Percentiles rank a stretch among this genome's conserved stretches.
Evolutionary conservation across 495 filamentous ascomycete species (phyloP).

Genomic region (Penicillium nucicola): DNA sequence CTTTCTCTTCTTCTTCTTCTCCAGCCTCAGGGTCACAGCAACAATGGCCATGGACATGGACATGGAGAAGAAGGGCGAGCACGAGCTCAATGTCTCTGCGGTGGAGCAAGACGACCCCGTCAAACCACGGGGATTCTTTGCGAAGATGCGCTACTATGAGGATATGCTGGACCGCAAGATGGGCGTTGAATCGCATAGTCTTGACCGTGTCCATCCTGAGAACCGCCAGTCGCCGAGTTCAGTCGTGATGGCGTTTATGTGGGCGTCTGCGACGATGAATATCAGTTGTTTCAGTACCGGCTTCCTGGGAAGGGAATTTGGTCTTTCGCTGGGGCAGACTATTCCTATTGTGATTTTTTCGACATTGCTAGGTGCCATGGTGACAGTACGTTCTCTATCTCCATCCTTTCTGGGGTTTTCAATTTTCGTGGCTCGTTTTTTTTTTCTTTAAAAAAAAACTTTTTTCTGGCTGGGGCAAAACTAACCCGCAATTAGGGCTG

Average conservation of each 20-base stretch:
- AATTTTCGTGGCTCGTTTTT: too few relatives aligned
- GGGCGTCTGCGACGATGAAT: constrained; percentile 54
- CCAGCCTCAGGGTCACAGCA: background rate
- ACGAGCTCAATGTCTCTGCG: constrained; percentile 41
- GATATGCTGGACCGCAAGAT: constrained; percentile 48
- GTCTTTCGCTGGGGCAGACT: constrained; percentile 30
- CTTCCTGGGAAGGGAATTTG: constrained; percentile 35
- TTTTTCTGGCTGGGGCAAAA: background rate
- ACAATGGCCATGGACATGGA: constrained; percentile 18
- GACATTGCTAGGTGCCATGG: constrained; percentile 33
- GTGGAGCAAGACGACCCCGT: constrained; percentile 14
- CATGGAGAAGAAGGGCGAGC: constrained; percentile 46
- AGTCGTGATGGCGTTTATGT: constrained; percentile 48
- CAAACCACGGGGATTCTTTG: constrained; percentile 26
- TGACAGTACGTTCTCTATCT: constrained; percentile 39
- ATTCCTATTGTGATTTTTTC: constrained; percentile 36
- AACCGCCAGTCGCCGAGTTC: constrained; percentile 29
- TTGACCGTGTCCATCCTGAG: constrained; percentile 50
- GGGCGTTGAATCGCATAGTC: constrained; percentile 51
- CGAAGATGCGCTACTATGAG: constrained; percentile 41
- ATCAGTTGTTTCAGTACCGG: constrained; percentile 48
- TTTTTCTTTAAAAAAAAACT: background rate
- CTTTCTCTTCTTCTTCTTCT: background rate
- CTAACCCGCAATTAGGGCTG: constrained; percentile 18
- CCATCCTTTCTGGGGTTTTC: background rate